phyloP scores from a whole-genome alignment of 2,329 filamentous ascomycete species.

The Fusarium sp. region DNA sequence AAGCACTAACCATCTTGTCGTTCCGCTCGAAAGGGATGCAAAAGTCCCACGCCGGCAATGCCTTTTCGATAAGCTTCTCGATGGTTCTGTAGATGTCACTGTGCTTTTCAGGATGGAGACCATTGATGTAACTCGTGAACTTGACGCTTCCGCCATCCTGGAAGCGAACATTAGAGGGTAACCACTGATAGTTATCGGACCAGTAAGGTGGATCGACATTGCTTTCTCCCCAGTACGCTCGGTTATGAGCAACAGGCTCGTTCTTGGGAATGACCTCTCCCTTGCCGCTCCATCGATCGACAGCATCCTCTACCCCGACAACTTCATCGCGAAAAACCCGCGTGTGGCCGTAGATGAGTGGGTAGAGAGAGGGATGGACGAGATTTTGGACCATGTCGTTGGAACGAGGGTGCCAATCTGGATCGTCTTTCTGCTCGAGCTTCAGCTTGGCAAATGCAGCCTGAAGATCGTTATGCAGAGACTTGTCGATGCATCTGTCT shows the following conservation, averaged over 20 bases:
- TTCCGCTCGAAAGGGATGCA: background rate
- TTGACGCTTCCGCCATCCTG: constrained; percentile 50
- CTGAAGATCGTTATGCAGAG: constrained; percentile 21
- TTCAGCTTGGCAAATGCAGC: constrained; percentile 33
- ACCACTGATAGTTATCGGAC: constrained; percentile 49
- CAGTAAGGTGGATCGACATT: constrained; percentile 65
- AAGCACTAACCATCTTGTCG: background rate
- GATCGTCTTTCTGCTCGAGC: constrained; percentile 30
- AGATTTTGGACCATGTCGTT: constrained; percentile 21
- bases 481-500: constrained; percentile 24
- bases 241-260: constrained; percentile 41
- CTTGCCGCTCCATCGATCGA: constrained; percentile 39
- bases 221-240: constrained; percentile 52
- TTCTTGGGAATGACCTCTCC: constrained; percentile 33
- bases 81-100: constrained; percentile 50
- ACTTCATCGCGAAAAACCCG: constrained; percentile 52
- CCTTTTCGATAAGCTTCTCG: constrained; percentile 51
- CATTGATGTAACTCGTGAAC: constrained; percentile 61
- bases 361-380: constrained; percentile 36
- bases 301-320: constrained; percentile 41
- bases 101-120: constrained; percentile 55
- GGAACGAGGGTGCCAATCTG: constrained; percentile 31
- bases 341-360: constrained; percentile 41
- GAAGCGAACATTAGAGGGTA: constrained; percentile 53
- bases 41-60: constrained; percentile 61